These are phyloP conservation scores for Candolleomyces aberdarensis DNA, from an alignment of 768 basidiomycete species.

Conservation along the genomic window DNA sequence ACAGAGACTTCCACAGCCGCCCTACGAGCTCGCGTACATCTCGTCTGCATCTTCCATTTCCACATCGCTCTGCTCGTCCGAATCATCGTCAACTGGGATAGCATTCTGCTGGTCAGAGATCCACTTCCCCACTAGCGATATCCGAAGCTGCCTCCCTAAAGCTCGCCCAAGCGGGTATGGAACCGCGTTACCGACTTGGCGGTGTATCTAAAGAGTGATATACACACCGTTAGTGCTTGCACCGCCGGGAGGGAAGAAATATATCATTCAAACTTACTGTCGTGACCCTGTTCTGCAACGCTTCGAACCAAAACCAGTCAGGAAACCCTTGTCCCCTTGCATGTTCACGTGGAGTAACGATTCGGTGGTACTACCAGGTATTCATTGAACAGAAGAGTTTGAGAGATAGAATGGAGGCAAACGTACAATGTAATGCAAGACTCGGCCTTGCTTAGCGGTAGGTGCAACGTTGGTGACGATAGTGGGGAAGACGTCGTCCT, in stretches of 20 bases:
- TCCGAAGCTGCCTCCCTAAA: slow-evolving; percentile 59
- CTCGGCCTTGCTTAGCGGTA: slow-evolving; percentile 70
- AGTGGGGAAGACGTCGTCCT: slow-evolving; percentile 58
- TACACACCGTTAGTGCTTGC: neutral
- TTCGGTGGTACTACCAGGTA: slow-evolving; percentile 54
- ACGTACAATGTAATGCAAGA: slow-evolving; percentile 65
- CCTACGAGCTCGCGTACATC: neutral
- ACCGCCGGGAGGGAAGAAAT: neutral
- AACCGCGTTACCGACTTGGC: slow-evolving; percentile 81
- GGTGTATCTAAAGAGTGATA: slow-evolving; percentile 54
- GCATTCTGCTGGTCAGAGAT: neutral
- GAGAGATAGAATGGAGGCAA: neutral
- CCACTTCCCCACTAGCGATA: slow-evolving; percentile 54
- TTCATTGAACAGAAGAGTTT: neutral
- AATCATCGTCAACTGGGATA: neutral
- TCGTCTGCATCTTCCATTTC: neutral
- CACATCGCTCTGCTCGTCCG: neutral
- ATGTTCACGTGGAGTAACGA: slow-evolving; percentile 72
- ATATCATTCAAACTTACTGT: slow-evolving; percentile 45
- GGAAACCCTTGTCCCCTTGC: slow-evolving; percentile 83
- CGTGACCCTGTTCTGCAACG: slow-evolving; percentile 48
- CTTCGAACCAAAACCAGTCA: slow-evolving; percentile 64
- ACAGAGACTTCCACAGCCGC: no score
- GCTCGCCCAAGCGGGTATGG: slow-evolving; percentile 64
- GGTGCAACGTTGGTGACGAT: slow-evolving; percentile 79